These are phyloP conservation scores for Stagonosporopsis cucurbitacearum DNA, from an alignment of 2,329 filamentous ascomycete genomes.

Conservation along the genomic window DNA sequence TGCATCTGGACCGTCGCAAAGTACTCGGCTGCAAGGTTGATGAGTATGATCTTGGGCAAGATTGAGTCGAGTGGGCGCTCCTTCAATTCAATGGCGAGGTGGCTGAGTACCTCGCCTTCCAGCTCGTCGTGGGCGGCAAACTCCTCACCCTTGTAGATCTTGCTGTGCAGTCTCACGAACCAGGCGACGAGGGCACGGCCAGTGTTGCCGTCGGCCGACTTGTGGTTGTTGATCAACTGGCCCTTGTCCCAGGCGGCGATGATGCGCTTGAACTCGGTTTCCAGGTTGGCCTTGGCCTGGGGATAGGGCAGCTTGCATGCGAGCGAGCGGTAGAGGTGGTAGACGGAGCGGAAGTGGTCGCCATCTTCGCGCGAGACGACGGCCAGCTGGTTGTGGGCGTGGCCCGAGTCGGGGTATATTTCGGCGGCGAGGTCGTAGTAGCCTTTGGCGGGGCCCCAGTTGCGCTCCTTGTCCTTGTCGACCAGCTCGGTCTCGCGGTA, in stretches of 20 bases:
- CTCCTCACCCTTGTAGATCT: slow-evolving; percentile 77
- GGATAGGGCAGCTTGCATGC: slow-evolving; percentile 77
- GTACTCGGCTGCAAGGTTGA: slow-evolving; percentile 85
- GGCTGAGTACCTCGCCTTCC: slow-evolving; percentile 83
- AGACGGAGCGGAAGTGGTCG: slow-evolving; percentile 83
- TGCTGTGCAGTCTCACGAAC: slow-evolving; percentile 86
- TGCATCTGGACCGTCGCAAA: slow-evolving; percentile 68
- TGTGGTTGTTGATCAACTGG: slow-evolving; percentile 55
- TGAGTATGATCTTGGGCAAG: slow-evolving; percentile 79
- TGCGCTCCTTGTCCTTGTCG: slow-evolving; percentile 70
- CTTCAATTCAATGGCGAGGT: slow-evolving; percentile 75
- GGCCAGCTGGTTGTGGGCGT: slow-evolving; percentile 87
- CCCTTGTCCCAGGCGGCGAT: slow-evolving; percentile 63
- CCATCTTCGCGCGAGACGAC: slow-evolving; percentile 80
- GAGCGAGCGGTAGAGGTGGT: slow-evolving; percentile 86
- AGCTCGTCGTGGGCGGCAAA: slow-evolving; percentile 80
- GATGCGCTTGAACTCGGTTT: slow-evolving; percentile 76
- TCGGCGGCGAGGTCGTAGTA: slow-evolving; percentile 85
- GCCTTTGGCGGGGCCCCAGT: slow-evolving; percentile 79
- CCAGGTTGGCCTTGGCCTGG: slow-evolving; percentile 76
- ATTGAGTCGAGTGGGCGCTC: slow-evolving; percentile 68
- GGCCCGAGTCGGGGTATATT: slow-evolving; percentile 78
- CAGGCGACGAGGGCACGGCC: slow-evolving; percentile 74
- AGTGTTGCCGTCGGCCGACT: slow-evolving; percentile 54
- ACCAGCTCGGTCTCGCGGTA: slow-evolving; percentile 80